Base-by-base conservation (phyloP, 148 eudicot genomes). In the Rheum nobile region DNA sequence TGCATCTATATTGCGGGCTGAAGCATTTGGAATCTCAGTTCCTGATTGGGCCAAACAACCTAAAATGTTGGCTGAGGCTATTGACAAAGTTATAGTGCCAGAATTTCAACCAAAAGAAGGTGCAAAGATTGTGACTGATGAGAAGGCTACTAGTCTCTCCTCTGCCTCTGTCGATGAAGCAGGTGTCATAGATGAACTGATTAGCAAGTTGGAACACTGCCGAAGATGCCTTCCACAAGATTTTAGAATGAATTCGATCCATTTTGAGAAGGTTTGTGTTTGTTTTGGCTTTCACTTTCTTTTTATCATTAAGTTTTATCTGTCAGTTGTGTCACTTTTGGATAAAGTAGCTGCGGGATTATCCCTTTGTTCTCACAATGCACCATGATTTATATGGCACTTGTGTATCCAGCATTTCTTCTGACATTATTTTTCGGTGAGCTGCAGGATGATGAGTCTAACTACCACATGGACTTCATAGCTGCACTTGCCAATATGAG, bases 401-500 rank as follows among this genome's bases (percentile, higher is more conserved):
- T 43, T 3, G 16, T 43, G 14, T 43, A 10, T 43, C 46, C 11
- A 43, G 43, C 16, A 43, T 43, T 43, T 43, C 46, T 43, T 43
- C 46, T 43, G 16, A 43, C 46, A 43, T 34, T 7, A 34, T 32
- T 67, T 32, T 67, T 32, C 1, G 41, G 29, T 67, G 7, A 74
- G 61, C 41, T 78, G 80, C 84, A 93, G 98, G 98, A 93, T 48
- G 97, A 93, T 77, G 97, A 93, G 63, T 88, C 92, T 41, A 93
- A 93, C 79, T 93, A 87, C 71, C 98, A 93, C 72, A 91, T 91
- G 97, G 98, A 93, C 78, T 39, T 93, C 63, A 89, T 91, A 74
- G 88, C 95, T 29, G 96, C 85, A 29, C 89, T 91, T 48, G 89
- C 96, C 48, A 91, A 91, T 83, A 91, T 88, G 96, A 87, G 98